Evolutionary conservation across 1,139 yeast genomes (phyloP).

Genomic region (Arxiozyma bovina): DNA sequence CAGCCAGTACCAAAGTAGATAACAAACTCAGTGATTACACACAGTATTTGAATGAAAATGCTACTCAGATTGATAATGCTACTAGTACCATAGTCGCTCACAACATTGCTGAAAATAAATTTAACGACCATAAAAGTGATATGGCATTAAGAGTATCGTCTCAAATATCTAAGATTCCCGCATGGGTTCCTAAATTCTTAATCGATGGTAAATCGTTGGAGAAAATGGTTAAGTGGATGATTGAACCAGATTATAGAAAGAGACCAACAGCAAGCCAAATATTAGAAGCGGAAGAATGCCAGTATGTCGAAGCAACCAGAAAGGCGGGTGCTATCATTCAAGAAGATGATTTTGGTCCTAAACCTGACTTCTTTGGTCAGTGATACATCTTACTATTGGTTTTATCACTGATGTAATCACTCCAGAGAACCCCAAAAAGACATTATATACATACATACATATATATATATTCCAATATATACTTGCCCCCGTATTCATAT

Average conservation of each 20-base stretch:
- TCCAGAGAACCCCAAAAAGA: background rate
- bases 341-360: conserved; percentile 94
- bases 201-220: conserved; percentile 72
- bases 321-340: conserved; percentile 93
- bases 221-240: conserved; percentile 77
- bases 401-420: background rate
- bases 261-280: conserved; percentile 73
- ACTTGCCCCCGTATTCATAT: too few species aligned
- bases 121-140: background rate
- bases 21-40: conserved; percentile 22
- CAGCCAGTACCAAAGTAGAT: conserved; percentile 20
- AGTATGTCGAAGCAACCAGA: conserved; percentile 69
- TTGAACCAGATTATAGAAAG: conserved; percentile 72
- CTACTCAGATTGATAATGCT: conserved; percentile 1
- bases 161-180: conserved; percentile 37
- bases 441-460: background rate
- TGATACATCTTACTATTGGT: background rate
- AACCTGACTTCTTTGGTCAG: conserved; percentile 34
- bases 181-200: conserved; percentile 82
- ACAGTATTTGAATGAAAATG: background rate
- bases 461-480: background rate
- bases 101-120: background rate
- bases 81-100: background rate
- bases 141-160: background rate
- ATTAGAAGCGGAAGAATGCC: conserved; percentile 61